Evolutionary conservation across 2,329 filamentous ascomycete species (phyloP).

Genomic region (Capronia coronata): DNA sequence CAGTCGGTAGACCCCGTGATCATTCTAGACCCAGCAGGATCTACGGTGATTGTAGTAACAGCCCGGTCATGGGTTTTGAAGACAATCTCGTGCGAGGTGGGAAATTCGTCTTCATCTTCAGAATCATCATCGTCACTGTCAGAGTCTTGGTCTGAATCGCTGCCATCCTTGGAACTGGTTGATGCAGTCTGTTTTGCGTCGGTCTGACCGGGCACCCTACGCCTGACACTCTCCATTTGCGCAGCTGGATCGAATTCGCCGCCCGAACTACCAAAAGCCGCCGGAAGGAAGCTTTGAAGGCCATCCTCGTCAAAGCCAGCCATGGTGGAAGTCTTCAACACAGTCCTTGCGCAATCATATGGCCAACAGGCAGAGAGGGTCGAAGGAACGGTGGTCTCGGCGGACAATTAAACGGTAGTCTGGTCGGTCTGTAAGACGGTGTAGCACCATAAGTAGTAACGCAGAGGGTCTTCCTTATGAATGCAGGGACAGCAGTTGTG

Average conservation of each 20-base stretch:
- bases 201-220: conserved; percentile 43
- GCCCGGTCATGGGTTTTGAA: conserved; percentile 87
- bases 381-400: not conserved
- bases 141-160: conserved; percentile 25
- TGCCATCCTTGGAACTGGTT: conserved; percentile 35
- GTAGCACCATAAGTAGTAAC: no score
- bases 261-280: conserved; percentile 76
- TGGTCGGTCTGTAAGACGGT: no score
- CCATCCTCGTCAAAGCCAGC: conserved; percentile 38
- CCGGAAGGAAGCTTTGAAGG: conserved; percentile 60
- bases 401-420: not conserved
- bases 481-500: no score
- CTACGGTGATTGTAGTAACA: conserved; percentile 75
- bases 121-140: conserved; percentile 49
- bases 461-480: no score
- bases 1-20: conserved; percentile 90
- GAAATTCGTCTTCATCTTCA: conserved; percentile 75
- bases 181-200: conserved; percentile 32
- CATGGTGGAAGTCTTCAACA: not conserved
- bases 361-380: conserved; percentile 3
- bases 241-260: conserved; percentile 66
- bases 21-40: conserved; percentile 76
- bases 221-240: conserved; percentile 73
- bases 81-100: conserved; percentile 85
- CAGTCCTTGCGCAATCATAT: not conserved